These are phyloP conservation scores for Cercospora canescens DNA, from an alignment of 2,329 filamentous ascomycete species.

Conservation along the genomic window DNA sequence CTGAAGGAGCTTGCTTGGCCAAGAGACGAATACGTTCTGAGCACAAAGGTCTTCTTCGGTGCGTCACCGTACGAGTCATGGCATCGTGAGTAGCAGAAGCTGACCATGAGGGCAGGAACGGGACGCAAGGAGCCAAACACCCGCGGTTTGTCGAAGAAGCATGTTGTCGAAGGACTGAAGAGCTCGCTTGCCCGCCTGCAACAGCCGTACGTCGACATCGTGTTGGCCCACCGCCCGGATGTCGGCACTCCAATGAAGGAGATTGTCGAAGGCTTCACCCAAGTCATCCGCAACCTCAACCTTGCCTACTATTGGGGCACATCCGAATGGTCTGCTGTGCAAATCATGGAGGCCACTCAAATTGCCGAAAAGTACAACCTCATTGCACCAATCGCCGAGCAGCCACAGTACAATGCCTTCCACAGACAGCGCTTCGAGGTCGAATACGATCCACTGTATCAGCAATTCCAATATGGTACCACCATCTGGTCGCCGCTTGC, in stretches of 20 bases:
- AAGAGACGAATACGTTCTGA: constrained; percentile 47
- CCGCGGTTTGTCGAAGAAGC: constrained; percentile 51
- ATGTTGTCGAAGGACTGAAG: constrained; percentile 60
- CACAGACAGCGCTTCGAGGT: constrained; percentile 62
- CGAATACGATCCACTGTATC: constrained; percentile 59
- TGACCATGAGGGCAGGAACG: constrained; percentile 9
- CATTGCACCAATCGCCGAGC: constrained; percentile 56
- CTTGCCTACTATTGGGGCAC: constrained; percentile 66
- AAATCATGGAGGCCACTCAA: constrained; percentile 60
- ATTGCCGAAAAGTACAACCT: constrained; percentile 60
- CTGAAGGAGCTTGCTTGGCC: constrained; percentile 51
- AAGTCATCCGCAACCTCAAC: constrained; percentile 56
- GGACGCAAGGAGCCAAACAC: constrained; percentile 60
- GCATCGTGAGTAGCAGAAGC: background rate
- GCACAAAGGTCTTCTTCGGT: constrained; percentile 54
- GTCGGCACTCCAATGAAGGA: constrained; percentile 51
- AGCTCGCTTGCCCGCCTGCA: constrained; percentile 59
- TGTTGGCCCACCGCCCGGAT: constrained; percentile 64
- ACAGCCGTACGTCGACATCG: constrained; percentile 66
- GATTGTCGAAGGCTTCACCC: constrained; percentile 57
- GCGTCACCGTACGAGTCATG: constrained; percentile 33
- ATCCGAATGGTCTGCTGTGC: constrained; percentile 59
- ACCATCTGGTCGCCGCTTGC: constrained; percentile 59
- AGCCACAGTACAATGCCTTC: constrained; percentile 64
- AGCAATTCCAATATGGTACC: constrained; percentile 59